Evolutionary conservation across 371 early-diverging fungal species (phyloP).

Genomic region (Sporodiniella umbellata): DNA sequence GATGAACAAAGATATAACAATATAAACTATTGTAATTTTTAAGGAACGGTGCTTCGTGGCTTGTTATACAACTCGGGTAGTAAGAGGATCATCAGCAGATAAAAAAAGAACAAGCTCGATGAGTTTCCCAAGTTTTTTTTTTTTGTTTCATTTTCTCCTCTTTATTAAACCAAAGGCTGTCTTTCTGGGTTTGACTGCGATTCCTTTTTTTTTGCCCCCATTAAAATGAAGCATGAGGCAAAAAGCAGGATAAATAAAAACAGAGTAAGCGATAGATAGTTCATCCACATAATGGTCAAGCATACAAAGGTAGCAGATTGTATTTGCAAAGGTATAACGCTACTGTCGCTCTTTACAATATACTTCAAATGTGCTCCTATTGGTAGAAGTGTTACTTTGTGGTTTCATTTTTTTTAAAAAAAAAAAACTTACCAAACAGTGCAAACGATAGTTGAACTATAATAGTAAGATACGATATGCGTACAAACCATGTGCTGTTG

Average conservation of each 20-base stretch:
- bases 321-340: constrained; percentile 11
- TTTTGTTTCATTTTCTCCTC: neutral
- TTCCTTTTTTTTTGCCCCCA: constrained; percentile 11
- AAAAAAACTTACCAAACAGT: constrained; percentile 21
- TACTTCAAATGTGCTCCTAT: constrained; percentile 22
- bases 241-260: constrained; percentile 17
- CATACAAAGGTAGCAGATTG: constrained; percentile 11
- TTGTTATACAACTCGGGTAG: neutral
- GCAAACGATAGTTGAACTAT: constrained; percentile 14
- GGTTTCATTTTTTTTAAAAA: neutral
- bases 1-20: too few relatives aligned
- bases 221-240: constrained; percentile 22
- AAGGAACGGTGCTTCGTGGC: too few relatives aligned
- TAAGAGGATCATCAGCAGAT: neutral
- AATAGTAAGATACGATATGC: constrained; percentile 7
- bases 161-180: neutral
- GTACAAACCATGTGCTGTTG: constrained; percentile 19
- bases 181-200: neutral
- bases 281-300: constrained; percentile 21
- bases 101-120: neutral
- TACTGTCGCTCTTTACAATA: constrained; percentile 5
- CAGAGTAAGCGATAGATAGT: constrained; percentile 14
- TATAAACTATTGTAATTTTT: too few relatives aligned
- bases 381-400: neutral
- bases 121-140: neutral